phyloP scores from a whole-genome alignment of 2,329 filamentous ascomycete species.

The Pseudocercospora macadamiae region DNA sequence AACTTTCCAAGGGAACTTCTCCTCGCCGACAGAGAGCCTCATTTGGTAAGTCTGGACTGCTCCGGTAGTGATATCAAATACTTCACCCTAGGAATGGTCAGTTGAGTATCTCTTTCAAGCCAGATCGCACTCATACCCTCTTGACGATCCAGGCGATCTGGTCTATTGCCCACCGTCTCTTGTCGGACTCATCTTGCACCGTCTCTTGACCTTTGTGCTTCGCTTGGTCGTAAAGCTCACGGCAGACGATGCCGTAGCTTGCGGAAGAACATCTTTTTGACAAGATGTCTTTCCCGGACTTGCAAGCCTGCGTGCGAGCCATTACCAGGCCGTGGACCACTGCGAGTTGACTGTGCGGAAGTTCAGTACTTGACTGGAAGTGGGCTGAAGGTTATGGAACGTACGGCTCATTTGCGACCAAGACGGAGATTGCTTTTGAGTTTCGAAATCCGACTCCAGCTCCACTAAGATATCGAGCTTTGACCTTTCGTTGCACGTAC shows the following conservation, averaged over 20 bases:
- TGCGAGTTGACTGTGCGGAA: slow-evolving; percentile 13
- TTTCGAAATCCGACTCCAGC: slow-evolving; percentile 4
- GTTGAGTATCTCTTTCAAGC: too few species aligned
- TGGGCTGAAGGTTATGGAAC: neutral
- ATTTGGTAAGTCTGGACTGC: too few species aligned
- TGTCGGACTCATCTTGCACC: too few species aligned
- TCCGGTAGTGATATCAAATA: too few species aligned
- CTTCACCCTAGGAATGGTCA: too few species aligned
- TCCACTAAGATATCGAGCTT: slow-evolving; percentile 17
- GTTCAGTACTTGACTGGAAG: neutral
- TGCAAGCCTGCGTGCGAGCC: slow-evolving; percentile 12
- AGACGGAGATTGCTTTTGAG: slow-evolving; percentile 3
- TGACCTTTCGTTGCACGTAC: slow-evolving; percentile 17
- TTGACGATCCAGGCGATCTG: too few species aligned
- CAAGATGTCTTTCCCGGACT: slow-evolving; percentile 13
- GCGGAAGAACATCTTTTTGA: slow-evolving; percentile 16
- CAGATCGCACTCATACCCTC: too few species aligned
- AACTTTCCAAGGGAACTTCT: too few species aligned
- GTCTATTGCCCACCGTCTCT: too few species aligned
- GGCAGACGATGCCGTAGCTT: slow-evolving; percentile 25
- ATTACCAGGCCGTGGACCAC: slow-evolving; percentile 19
- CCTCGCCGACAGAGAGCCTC: too few species aligned
- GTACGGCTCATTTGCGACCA: slow-evolving; percentile 22
- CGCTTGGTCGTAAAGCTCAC: slow-evolving; percentile 18
- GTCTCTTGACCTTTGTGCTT: too few species aligned